Evolutionary conservation across 257 asterid genomes (phyloP), one percentile per base, ranked within the genome.

Genomic region (Echium plantagineum): DNA sequence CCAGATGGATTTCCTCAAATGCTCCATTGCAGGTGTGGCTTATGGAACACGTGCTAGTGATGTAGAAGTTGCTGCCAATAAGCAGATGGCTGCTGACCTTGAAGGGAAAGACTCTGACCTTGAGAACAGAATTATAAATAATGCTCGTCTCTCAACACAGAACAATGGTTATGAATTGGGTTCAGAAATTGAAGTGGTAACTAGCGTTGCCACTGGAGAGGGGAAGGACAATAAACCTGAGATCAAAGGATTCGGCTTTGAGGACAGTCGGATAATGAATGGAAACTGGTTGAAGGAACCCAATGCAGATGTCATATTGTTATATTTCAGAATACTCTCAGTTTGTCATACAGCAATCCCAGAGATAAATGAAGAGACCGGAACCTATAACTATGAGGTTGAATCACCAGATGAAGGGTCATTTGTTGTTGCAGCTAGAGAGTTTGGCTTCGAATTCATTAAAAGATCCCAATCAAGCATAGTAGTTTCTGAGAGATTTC

Each of bases 351-450:
- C 95, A 30, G 97, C 97, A 57, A 85, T 90, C 72, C 97, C 97
- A 5, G 97, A 90, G 80, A 57, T 78, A 69, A 85, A 83, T 65
- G 76, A 81, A 70, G 96, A 83, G 59, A 83, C 94, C 6, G 96
- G 97, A 47, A 20, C 62, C 55, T 60, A 80, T 51, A 80, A 82
- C 28, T 90, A 87, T 70, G 97, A 90, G 78, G 95, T 95, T 46
- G 97, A 90, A 55, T 90, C 97, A 4, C 97, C 97, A 0, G 97
- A 90, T 73, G 97, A 90, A 81, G 83, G 85, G 26, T 75, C 97
- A 28, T 90, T 90, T 78, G 87, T 90, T 64, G 83, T 87, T 70
- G 95, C 97, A 38, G 97, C 95, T 47, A 85, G 95, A 75, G 97
- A 90, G 83, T 85, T 90, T 52, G 97, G 97, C 56, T 90, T 90